These are phyloP conservation scores for Brachypodium distachyon DNA, from an alignment of 202 grass and related monocot genomes.

Conservation along the genomic window DNA sequence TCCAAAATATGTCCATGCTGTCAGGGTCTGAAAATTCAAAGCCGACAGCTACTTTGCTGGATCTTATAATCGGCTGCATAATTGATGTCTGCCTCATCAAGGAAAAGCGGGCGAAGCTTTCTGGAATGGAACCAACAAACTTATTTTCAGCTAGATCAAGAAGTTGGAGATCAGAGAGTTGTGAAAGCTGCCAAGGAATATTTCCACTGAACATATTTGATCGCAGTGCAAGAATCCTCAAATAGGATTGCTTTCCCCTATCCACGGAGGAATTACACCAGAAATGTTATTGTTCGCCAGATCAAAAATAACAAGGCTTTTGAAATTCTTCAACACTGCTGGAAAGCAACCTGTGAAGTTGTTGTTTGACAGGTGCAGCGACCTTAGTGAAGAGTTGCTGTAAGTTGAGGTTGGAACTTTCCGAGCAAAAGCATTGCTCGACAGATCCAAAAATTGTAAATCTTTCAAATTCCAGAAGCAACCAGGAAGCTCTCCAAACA, in stretches of 20 bases:
- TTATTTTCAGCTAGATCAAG: constrained; percentile 38
- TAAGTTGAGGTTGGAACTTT: constrained; percentile 3
- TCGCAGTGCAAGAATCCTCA: constrained; percentile 18
- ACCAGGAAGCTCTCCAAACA: constrained; percentile 10
- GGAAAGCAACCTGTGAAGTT: constrained; percentile 30
- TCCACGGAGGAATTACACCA: constrained; percentile 34
- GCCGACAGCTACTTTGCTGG: too few relatives aligned
- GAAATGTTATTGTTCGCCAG: constrained; percentile 11
- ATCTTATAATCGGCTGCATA: too few relatives aligned
- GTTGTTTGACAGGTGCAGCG: not conserved
- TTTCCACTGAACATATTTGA: constrained; percentile 25
- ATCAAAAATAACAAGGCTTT: not conserved
- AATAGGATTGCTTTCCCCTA: constrained; percentile 8
- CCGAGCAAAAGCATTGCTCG: constrained; percentile 20
- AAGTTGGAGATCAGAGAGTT: constrained; percentile 15
- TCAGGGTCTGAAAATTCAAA: not conserved
- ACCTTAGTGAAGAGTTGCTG: not conserved
- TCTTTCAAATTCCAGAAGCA: not conserved
- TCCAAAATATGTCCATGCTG: constrained; percentile 21
- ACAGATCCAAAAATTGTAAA: constrained; percentile 12
- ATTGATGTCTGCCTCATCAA: too few relatives aligned
- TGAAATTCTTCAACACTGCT: not conserved
- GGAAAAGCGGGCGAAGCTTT: too few relatives aligned
- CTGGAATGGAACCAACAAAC: constrained; percentile 1
- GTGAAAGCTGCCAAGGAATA: constrained; percentile 9